Base-by-base conservation (phyloP, 441 rosid genomes). In the Biscutella auriculata region DNA sequence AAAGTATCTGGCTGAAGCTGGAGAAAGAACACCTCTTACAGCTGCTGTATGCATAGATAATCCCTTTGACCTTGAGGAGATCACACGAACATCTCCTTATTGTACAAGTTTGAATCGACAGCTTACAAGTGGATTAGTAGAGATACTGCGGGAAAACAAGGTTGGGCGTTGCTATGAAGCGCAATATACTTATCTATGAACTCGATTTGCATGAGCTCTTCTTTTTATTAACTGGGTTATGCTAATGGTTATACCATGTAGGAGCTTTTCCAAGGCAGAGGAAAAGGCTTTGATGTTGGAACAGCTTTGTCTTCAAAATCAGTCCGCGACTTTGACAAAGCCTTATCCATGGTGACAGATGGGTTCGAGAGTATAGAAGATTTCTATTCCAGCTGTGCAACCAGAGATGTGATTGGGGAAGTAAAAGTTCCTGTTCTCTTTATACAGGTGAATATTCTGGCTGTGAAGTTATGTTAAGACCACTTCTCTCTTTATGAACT, bases 11-110 rank as follows among this genome's bases (percentile, higher is more conserved):
- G 95, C 89, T 44, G 99, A 94, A 77, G 91, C 77, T 34, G 88
- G 94, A 34, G 96, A 89, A 54, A 74, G 52, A 57, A 85, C 99
- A 28, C 96, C 96, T 67, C 82, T 94, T 63, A 84, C 81, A 10
- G 99, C 99, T 63, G 94, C 81, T 53, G 81, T 86, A 17, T 89
- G 97, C 77, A 85, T 94, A 56, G 85, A 94, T 72, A 94, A 69
- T 73, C 99, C 99, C 30, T 89, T 94, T 72, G 99, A 94, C 50
- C 79, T 94, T 46, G 95, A 85, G 73, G 96, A 89, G 82, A 83
- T 77, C 49, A 82, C 95, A n/a, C 76, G 85, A 58, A 73, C 80
- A 58, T 74, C 82, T 56, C 83, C 90, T 23, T 71, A 75, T 70
- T 67, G 53, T 42, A 47, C 53, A 57, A 72, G 73, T 36, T 68